Base-by-base conservation (phyloP, 2,329 filamentous ascomycete species). In the Fusarium staphyleae region DNA sequence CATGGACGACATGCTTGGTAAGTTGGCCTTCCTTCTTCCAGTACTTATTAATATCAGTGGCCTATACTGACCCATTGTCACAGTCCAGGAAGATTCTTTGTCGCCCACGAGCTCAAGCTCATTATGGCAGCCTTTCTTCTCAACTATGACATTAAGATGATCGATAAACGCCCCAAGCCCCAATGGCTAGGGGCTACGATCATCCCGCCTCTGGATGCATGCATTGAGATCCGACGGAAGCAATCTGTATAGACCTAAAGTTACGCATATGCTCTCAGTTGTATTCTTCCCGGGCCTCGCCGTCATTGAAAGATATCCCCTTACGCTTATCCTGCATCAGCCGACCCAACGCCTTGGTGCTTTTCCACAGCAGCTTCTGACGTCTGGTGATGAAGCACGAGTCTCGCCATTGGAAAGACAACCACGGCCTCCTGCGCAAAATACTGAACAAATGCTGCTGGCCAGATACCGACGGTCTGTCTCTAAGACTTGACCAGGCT, bases 71-170 rank as follows among this genome's bases (percentile, higher is more conserved):
- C 6, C 3, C 13, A 2, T 3, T 32, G 4, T 3, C n/a, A 10
- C 3, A 72, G 82, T 39, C 78, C 81, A 0, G 82, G 82, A 0
- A 74, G 82, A 0, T 85, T 85, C 71, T 84, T 84, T 52, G 81
- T 81, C 0, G 76, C 80, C 0, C 76, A 82, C 50, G 81, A 83
- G 65, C 70, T 83, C 12, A 85, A 85, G 66, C 80, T 85, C 65
- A 71, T 83, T 12, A 62, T 83, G 28, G 73, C 79, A 1, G 75
- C 82, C 46, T 63, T 84, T 15, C 60, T 84, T 1, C 66, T 79
- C 29, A 79, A 83, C 52, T 85, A 83, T 61, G 81, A 85, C 19
- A 69, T 83, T 50, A 76, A 77, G 57, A 73, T 69, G 26, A 61
- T 81, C 5, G 64, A 67, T 0, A 51, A 72, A 8, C 67, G 71